phyloP scores from a whole-genome alignment of 495 filamentous ascomycete species.

The Hypoxylon lenormandii region DNA sequence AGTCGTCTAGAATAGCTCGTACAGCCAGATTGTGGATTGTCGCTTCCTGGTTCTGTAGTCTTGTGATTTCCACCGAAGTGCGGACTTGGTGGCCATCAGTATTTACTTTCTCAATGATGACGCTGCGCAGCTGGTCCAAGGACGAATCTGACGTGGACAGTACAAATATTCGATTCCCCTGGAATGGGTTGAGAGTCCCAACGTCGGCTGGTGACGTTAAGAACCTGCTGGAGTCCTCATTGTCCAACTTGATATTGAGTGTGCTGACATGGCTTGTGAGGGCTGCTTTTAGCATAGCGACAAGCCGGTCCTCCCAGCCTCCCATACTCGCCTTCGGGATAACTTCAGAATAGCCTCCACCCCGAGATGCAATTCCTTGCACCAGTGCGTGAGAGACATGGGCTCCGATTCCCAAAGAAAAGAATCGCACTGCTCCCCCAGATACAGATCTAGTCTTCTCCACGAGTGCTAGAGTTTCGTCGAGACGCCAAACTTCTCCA shows the following conservation, averaged over 20 bases:
- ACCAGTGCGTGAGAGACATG: conserved; percentile 66
- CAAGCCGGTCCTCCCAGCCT: conserved; percentile 58
- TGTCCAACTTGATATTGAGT: not conserved
- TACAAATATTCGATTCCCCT: conserved; percentile 11
- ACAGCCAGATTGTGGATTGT: conserved; percentile 14
- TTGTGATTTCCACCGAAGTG: not conserved
- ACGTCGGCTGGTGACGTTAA: conserved; percentile 7
- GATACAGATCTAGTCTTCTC: conserved; percentile 51
- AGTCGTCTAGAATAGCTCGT: conserved; percentile 1
- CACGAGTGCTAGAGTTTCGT: conserved; percentile 61
- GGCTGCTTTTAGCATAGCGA: conserved; percentile 70
- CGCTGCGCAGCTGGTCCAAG: not conserved
- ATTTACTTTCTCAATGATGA: not conserved
- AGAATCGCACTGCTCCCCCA: conserved; percentile 62
- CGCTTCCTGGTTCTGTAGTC: not conserved
- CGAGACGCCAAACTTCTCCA: conserved; percentile 65
- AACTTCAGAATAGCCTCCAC: conserved; percentile 67
- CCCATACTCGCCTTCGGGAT: conserved; percentile 56
- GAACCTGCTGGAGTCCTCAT: not conserved
- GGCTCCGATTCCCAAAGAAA: conserved; percentile 68
- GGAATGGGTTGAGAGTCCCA: conserved; percentile 7
- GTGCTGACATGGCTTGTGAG: conserved; percentile 44
- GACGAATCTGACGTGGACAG: conserved; percentile 1
- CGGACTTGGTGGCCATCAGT: not conserved
- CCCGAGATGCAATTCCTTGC: conserved; percentile 67